Base-by-base conservation (phyloP, 192 early-diverging fungal genomes). In the Backusella morwellensis region DNA sequence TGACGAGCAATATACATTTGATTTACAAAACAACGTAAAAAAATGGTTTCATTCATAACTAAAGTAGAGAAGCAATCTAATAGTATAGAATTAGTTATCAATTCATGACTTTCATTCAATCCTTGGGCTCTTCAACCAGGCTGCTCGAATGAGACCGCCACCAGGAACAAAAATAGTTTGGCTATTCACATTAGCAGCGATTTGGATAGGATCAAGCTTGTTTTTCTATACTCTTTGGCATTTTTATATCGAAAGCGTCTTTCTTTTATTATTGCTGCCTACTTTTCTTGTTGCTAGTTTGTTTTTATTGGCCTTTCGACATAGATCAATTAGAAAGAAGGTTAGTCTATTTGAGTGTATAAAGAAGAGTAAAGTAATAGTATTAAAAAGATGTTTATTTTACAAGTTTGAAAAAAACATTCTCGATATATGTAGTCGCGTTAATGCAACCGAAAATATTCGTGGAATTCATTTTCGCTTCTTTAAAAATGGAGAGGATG, bases 401-500 rank as follows among this genome's bases (percentile, higher is more conserved):
- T 68, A 42, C 26, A 29, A 80, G 78, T 82, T 82, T 78, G 81
- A 82, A 68, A 17, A 32, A 19, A 34, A 63, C 3, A 68, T 78
- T 11, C 36, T 72, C n/a, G 70, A 82, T 35, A 67, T 78, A 32
- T 82, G 81, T 38, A 73, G 77, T 35, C 66, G 74, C 41, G 34
- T 82, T 26, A 82, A 82, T 78, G 81, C 81, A 12, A 78, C 77
- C 0, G 77, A 78, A 35, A 82, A 82, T 36, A 78, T 82, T 66
- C 77, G 81, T 41, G 81, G 81, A 12, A 76, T 78, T 34, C 73
- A 78, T 35, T 82, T 71, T 68, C 72, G 66, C 8, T 76, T 80
- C 12, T 47, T 52, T 47, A 80, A 50, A 40, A 76, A 75, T 38
- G 69, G 68, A 40, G 35, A 66, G 34, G 70, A 72, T 26, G 12